These are phyloP conservation scores for Physcomitrellopsis africana DNA, from an alignment of 225 moss, liverwort and hornwort genomes.

Conservation along the genomic window DNA sequence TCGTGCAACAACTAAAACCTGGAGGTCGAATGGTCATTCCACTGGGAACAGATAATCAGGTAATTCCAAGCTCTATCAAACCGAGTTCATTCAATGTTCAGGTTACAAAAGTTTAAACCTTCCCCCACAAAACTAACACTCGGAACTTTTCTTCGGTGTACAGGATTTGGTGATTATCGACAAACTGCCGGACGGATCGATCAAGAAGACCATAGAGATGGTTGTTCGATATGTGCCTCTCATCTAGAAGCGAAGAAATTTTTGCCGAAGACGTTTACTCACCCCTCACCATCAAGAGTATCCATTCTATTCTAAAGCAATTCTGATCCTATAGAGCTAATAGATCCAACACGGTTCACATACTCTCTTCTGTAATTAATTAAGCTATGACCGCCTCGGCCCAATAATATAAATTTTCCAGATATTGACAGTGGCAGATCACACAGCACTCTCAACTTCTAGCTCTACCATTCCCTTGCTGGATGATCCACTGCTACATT, in stretches of 20 bases:
- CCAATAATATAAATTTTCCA: conserved; percentile 25
- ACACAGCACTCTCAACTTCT: background rate
- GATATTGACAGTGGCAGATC: conserved; percentile 19
- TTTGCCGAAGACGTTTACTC: conserved; percentile 31
- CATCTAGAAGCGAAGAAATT: conserved; percentile 46
- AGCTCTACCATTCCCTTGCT: background rate
- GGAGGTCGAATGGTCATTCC: conserved; percentile 97
- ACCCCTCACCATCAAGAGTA: background rate
- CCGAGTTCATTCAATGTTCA: too few species aligned
- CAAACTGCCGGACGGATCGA: conserved; percentile 76
- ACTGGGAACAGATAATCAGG: conserved; percentile 79
- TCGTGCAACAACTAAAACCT: conserved; percentile 84
- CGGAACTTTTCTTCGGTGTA: background rate
- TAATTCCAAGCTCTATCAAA: background rate
- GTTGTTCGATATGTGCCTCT: conserved; percentile 92
- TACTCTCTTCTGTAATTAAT: conserved; percentile 40
- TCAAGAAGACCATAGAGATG: conserved; percentile 73
- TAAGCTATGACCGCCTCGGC: conserved; percentile 22
- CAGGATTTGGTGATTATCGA: conserved; percentile 88
- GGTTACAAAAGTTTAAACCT: too few species aligned
- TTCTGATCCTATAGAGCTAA: conserved; percentile 44
- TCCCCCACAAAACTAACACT: too few species aligned
- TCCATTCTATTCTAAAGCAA: conserved; percentile 38
- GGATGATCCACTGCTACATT: background rate
- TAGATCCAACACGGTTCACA: conserved; percentile 16